Conservation (phyloP, 2,329 filamentous ascomycete genomes). For the Epichloe sylvatica region DNA sequence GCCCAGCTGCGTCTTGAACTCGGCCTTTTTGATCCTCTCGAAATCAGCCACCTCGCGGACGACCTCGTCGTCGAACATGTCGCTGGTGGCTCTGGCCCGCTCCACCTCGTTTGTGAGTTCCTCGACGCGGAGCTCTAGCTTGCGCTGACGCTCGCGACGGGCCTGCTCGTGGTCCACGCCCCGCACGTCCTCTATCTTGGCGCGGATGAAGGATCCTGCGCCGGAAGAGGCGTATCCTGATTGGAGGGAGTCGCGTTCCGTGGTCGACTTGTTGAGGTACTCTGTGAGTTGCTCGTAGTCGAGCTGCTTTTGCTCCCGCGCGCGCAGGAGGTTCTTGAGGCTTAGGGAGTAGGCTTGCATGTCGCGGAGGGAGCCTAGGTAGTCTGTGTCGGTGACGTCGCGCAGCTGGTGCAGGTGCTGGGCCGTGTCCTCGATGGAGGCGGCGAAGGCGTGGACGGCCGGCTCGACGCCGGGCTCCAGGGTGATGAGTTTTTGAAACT, state of each 20-base stretch:
- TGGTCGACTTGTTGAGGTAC: constrained; percentile 81
- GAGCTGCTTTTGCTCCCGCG: constrained; percentile 91
- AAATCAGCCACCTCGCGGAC: constrained; percentile 88
- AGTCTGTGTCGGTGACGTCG: constrained; percentile 89
- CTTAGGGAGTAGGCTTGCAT: constrained; percentile 92
- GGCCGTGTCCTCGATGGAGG: constrained; percentile 71
- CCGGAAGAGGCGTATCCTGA: constrained; percentile 42
- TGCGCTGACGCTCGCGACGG: constrained; percentile 72
- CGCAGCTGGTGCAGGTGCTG: constrained; percentile 66
- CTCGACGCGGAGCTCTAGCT: constrained; percentile 84
- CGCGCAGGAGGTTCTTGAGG: constrained; percentile 76
- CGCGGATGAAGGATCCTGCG: constrained; percentile 72
- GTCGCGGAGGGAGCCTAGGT: constrained; percentile 80
- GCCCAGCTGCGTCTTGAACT: constrained; percentile 80
- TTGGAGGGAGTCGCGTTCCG: constrained; percentile 66
- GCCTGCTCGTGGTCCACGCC: constrained; percentile 93
- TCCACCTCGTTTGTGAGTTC: constrained; percentile 84
- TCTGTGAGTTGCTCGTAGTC: constrained; percentile 94
- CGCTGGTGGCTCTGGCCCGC: constrained; percentile 68
- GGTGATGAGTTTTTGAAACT: constrained; percentile 79
- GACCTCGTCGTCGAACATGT: constrained; percentile 93
- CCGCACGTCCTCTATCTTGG: constrained; percentile 91
- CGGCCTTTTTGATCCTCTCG: constrained; percentile 86
- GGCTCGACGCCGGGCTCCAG: constrained; percentile 79
- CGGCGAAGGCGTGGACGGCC: constrained; percentile 72